These are phyloP conservation scores for Chlorociboria aeruginascens DNA, from an alignment of 495 filamentous ascomycete species.

Conservation along the genomic window DNA sequence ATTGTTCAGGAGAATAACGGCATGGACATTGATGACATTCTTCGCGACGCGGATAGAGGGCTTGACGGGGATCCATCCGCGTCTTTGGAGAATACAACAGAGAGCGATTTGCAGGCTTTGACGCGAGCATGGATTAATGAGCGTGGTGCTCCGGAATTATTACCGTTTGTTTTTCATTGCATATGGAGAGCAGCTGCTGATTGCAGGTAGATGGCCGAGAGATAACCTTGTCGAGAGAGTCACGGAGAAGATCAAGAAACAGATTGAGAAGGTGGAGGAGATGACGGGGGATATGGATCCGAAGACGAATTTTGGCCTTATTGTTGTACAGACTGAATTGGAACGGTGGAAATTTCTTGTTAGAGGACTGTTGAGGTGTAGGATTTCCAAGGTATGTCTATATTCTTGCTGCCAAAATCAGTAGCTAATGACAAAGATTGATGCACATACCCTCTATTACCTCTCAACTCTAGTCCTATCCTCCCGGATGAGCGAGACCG, in stretches of 20 bases:
- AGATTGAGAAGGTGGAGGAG: constrained; percentile 64
- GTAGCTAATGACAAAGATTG: constrained; percentile 46
- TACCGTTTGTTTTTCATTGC: constrained; percentile 27
- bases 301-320: constrained; percentile 80
- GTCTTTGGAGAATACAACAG: constrained; percentile 1
- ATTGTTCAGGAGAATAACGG: too few relatives aligned
- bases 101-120: constrained; percentile 66
- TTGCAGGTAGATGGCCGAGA: constrained; percentile 33
- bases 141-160: constrained; percentile 73
- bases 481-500: constrained; percentile 52
- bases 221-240: constrained; percentile 54
- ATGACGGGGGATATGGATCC: constrained; percentile 72
- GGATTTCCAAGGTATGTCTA: constrained; percentile 39
- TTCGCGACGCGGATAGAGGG: too few relatives aligned
- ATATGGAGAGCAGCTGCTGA: neutral
- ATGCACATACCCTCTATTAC: constrained; percentile 54
- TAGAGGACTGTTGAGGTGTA: constrained; percentile 69
- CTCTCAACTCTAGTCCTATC: constrained; percentile 35
- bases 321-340: constrained; percentile 93
- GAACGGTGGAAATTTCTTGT: constrained; percentile 86
- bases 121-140: constrained; percentile 91
- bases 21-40: too few relatives aligned
- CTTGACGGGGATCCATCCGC: neutral
- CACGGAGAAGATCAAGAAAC: constrained; percentile 53
- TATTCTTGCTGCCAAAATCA: too few relatives aligned